phyloP scores from a whole-genome alignment of 768 basidiomycete species.

The Auricularia sp. region DNA sequence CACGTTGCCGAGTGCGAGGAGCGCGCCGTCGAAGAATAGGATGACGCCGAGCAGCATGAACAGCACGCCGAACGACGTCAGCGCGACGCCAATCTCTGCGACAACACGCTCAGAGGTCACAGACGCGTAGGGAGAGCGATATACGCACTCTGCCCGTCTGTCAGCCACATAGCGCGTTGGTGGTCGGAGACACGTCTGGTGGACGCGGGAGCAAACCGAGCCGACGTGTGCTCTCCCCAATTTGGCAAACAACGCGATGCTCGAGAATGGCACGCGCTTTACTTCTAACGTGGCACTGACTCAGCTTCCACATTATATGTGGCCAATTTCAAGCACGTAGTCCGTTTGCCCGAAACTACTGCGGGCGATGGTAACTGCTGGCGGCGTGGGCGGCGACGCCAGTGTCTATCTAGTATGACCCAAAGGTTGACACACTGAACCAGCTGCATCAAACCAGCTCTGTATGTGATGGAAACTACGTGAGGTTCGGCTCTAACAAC shows the following conservation, averaged over 20 bases:
- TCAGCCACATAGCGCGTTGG: slow-evolving; percentile 36
- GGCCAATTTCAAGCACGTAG: too few relatives aligned
- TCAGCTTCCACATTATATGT: background rate
- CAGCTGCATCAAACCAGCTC: too few relatives aligned
- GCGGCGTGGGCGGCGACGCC: too few relatives aligned
- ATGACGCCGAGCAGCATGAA: slow-evolving; percentile 97
- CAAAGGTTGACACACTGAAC: too few relatives aligned
- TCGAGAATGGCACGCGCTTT: background rate
- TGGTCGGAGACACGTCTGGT: background rate
- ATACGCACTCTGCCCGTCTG: slow-evolving; percentile 40
- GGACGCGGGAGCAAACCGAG: background rate
- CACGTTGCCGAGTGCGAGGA: slow-evolving; percentile 96
- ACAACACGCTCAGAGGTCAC: background rate
- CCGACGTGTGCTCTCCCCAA: background rate
- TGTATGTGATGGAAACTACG: too few relatives aligned
- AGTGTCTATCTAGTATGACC: too few relatives aligned
- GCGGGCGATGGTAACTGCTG: too few relatives aligned
- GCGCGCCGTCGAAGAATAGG: slow-evolving; percentile 91
- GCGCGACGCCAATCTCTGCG: slow-evolving; percentile 89
- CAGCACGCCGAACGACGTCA: slow-evolving; percentile 88
- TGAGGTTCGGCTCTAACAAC: too few relatives aligned
- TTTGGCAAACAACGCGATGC: background rate
- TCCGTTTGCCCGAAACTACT: too few relatives aligned
- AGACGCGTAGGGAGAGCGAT: background rate
- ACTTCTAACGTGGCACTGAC: background rate